These are phyloP conservation scores for Magnusiomyces sp. DNA, from an alignment of 1,139 yeast species.

Conservation along the genomic window DNA sequence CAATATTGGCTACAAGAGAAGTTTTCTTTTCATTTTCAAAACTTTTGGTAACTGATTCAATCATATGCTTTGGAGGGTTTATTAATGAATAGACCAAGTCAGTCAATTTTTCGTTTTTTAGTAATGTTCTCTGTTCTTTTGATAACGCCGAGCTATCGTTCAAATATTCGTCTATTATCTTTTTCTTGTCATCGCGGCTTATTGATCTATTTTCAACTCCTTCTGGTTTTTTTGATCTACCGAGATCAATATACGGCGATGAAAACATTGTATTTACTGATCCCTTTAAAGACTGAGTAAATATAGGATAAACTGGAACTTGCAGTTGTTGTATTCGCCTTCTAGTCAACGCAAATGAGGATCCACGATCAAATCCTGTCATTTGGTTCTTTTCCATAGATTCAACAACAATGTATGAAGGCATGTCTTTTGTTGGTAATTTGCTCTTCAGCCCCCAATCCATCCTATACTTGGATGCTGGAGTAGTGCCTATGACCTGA, in stretches of 20 bases:
- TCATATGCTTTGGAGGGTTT: background rate
- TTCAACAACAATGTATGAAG: constrained; percentile 39
- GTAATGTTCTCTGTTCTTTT: background rate
- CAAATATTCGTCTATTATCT: background rate
- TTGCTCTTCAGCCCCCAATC: constrained; percentile 50
- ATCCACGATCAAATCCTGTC: constrained; percentile 41
- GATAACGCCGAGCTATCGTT: background rate
- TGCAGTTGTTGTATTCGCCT: constrained; percentile 43
- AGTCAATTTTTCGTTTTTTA: background rate
- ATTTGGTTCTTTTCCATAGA: constrained; percentile 43
- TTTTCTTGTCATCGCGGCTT: background rate
- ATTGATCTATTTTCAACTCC: background rate
- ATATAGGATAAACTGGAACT: constrained; percentile 26
- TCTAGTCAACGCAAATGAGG: constrained; percentile 41
- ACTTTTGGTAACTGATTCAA: background rate
- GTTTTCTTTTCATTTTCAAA: background rate
- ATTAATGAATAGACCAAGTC: background rate
- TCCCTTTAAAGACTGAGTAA: background rate
- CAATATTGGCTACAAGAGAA: too few species aligned
- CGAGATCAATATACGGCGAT: background rate
- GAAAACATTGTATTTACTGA: background rate
- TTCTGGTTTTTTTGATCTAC: background rate
- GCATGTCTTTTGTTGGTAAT: constrained; percentile 38
- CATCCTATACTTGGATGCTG: constrained; percentile 40
- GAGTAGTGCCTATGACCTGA: constrained; percentile 45